Base-by-base conservation (phyloP, 78 protist species). In the Neovahlkampfia damariscottae region DNA sequence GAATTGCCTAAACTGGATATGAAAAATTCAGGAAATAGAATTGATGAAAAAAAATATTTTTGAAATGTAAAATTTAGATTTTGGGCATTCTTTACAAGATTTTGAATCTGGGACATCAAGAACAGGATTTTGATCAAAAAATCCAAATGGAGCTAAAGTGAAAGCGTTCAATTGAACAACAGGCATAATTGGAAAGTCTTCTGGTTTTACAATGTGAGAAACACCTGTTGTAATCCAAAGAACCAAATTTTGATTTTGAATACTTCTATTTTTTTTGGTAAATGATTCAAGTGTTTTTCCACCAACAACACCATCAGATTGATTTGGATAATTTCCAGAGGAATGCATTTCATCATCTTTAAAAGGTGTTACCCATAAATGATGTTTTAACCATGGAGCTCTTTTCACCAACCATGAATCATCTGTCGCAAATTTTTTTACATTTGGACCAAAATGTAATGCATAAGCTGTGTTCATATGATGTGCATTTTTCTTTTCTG, bases 331-430 rank as follows among this genome's bases (percentile, higher is more conserved):
- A 27, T 19, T 62, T 27, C 77, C 77, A 10, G 76, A n/a, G 10
- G 66, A 9, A 9, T 9, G 9, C 77, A 73, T 73, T 41, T 73
- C 77, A 9, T 73, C 77, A 10, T 73, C 77, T 9, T 40, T 9
- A 70, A n/a, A 73, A 68, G 77, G 77, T 38, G 77, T 73, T 10
- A 73, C 77, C 77, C 77, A 73, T 70, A 73, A 73, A 70, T 73
- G 77, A 9, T 73, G 9, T 68, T 9, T 73, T 19, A 9, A 9
- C n/a, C n/a, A 73, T n/a, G 67, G 34, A 30, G 9, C 77, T n/a
- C 77, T 9, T 30, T 73, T 73, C 19, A 9, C 50, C 27, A 10
- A 41, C n/a, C 30, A 9, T 19, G 76, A 10, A 9, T 40, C 76
- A 62, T 9, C 67, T 70, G n/a, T 9, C 50, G 72, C 72, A 68